Percentiles rank a stretch among this genome's conserved stretches.
phyloP scores from a whole-genome alignment of 2,329 filamentous ascomycete species.

The Calonectria fujianensis region DNA sequence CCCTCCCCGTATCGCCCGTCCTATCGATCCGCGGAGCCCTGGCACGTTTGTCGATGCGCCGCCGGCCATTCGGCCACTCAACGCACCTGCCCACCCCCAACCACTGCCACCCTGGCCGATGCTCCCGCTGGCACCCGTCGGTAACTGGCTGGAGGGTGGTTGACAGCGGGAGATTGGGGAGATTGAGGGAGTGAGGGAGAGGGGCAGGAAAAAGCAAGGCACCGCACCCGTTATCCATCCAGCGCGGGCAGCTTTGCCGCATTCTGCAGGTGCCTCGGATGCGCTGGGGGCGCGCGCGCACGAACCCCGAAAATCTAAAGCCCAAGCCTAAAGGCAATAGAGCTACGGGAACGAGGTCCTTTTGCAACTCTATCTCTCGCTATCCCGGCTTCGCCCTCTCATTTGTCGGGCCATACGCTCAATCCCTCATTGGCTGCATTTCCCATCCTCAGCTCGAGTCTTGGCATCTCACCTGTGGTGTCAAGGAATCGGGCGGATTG shows the following conservation, averaged over 20 bases:
- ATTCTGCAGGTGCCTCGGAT: conserved; percentile 36
- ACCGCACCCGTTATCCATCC: conserved; percentile 7
- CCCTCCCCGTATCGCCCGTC: conserved; percentile 36
- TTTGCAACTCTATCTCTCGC: conserved; percentile 33
- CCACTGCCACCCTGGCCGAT: background rate
- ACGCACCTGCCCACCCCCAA: background rate
- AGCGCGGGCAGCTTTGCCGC: conserved; percentile 30
- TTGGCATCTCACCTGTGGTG: conserved; percentile 5
- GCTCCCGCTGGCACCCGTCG: background rate
- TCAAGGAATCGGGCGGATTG: conserved; percentile 6
- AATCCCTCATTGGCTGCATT: background rate
- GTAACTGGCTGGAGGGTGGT: background rate
- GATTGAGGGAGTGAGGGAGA: conserved; percentile 4
- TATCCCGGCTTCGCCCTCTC: background rate
- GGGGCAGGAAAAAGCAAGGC: conserved; percentile 8
- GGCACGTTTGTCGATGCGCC: conserved; percentile 54
- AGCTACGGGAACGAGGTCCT: conserved; percentile 27
- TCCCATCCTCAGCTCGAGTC: background rate
- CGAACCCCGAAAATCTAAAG: conserved; percentile 17
- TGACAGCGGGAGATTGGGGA: conserved; percentile 5
- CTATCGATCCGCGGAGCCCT: conserved; percentile 52
- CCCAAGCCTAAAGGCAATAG: conserved; percentile 13
- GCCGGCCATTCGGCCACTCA: conserved; percentile 43
- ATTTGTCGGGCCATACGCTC: conserved; percentile 18
- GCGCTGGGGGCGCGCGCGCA: background rate